These are phyloP conservation scores for Trypethelium eluteriae DNA, from an alignment of 495 filamentous ascomycete species.

Conservation along the genomic window DNA sequence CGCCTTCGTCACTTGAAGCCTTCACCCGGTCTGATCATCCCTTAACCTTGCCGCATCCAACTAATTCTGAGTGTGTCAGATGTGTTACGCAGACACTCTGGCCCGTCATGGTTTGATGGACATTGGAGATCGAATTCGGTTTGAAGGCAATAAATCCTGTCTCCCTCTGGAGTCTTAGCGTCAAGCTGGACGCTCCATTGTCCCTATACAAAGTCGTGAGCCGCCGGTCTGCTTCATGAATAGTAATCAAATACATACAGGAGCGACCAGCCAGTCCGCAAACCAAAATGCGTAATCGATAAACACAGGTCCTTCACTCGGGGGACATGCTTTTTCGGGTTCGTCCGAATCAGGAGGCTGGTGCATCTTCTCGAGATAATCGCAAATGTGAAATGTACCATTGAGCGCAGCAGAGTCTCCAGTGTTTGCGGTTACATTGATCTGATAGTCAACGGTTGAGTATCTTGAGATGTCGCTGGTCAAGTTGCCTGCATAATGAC, in stretches of 20 bases:
- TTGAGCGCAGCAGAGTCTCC: background rate
- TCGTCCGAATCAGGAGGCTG: slow-evolving; percentile 9
- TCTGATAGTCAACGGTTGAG: slow-evolving; percentile 9
- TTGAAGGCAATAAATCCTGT: slow-evolving; percentile 9
- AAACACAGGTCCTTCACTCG: slow-evolving; percentile 8
- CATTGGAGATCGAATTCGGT: slow-evolving; percentile 6
- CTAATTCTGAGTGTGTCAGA: background rate
- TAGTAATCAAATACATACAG: slow-evolving; percentile 7
- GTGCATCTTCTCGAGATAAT: slow-evolving; percentile 10
- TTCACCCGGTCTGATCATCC: slow-evolving; percentile 8
- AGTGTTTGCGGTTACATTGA: slow-evolving; percentile 9
- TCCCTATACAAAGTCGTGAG: slow-evolving; percentile 4
- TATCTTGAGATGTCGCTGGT: slow-evolving; percentile 2
- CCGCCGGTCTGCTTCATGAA: background rate
- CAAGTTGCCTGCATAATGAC: slow-evolving; percentile 8
- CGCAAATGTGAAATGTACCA: slow-evolving; percentile 6
- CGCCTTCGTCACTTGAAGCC: background rate
- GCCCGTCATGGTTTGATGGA: background rate
- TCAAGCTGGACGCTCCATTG: background rate
- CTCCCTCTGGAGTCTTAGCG: slow-evolving; percentile 6
- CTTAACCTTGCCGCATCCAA: background rate
- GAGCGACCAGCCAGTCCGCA: slow-evolving; percentile 8
- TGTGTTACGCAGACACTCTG: slow-evolving; percentile 3
- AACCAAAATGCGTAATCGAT: slow-evolving; percentile 10
- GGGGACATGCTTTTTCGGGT: slow-evolving; percentile 9